Base-by-base conservation (phyloP, 176 grass and related monocot species). In the Saccharum officinarum region DNA sequence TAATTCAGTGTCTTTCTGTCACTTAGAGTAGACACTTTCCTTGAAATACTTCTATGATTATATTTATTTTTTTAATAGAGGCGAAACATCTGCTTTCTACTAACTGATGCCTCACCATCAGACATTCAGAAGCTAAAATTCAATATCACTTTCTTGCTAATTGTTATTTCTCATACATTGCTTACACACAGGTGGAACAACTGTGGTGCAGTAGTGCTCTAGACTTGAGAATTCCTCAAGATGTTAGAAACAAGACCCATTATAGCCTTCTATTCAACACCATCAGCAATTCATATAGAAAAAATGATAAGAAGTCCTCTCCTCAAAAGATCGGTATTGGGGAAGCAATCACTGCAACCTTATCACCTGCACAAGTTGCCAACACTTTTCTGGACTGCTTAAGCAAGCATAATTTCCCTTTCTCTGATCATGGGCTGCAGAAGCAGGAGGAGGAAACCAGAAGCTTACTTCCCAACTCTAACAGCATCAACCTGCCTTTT, bases 141-240 rank as follows among this genome's bases (percentile, higher is more conserved):
- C 2, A 28, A 14, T 44, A 59, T 50, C 18, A 37, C 64, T 41
- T 77, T 39, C 61, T 72, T 31, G 71, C 26, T 66, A 66, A 80
- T 20, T 25, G 11, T 55, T 77, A 71, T 75, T 68, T 88, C 25
- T 84, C 67, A 34, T 68, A 30, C 13, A 74, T 83, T 79, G 34
- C 25, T 66, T 84, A 3, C 26, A 28, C 63, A 31, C 74, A 97
- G 92, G 85, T 90, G 82, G 90, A 82, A 89, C 72, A 86, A 26
- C 52, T 92, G 49, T 86, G 78, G 68, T 28, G 69, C 46, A 62
- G 63, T 88, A 89, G 93, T 76, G 72, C 57, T 65, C 25, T 89
- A 7, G 42, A 83, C 50, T 20, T 55, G 72, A 85, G 49, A 80
- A 81, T 69, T 69, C 75, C 78, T 88, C 52, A 87, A 69, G 73